These are phyloP conservation scores for Teratosphaeria pseudoeucalypti DNA, from an alignment of 2,329 filamentous ascomycete species.

Conservation along the genomic window DNA sequence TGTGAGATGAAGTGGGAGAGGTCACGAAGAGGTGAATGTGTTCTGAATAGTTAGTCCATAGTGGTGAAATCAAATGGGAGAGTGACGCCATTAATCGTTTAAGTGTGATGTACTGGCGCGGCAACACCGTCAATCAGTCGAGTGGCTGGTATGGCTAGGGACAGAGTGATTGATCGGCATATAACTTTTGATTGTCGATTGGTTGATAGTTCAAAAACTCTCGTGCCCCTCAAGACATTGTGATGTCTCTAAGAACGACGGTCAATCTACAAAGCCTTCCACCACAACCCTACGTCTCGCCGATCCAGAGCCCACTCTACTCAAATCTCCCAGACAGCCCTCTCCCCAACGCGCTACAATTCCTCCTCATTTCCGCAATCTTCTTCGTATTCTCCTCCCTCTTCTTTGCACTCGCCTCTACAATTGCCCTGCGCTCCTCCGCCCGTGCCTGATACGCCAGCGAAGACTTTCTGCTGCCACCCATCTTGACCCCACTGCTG, in stretches of 20 bases:
- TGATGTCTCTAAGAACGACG: not conserved
- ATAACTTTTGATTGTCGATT: no score
- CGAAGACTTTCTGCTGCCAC: constrained; percentile 48
- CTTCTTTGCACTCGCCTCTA: constrained; percentile 43
- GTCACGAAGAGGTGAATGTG: not conserved
- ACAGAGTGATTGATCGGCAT: no score
- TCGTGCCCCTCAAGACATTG: no score
- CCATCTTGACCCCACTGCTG: constrained; percentile 30
- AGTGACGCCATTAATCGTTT: no score
- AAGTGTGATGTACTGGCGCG: no score
- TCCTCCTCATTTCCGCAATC: constrained; percentile 32
- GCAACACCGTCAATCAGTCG: no score
- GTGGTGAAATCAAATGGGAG: not conserved
- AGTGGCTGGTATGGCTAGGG: no score
- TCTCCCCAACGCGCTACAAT: constrained; percentile 26
- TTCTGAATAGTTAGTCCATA: not conserved
- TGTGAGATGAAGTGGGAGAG: not conserved
- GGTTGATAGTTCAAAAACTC: no score
- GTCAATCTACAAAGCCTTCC: not conserved
- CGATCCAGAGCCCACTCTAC: not conserved
- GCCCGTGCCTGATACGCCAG: constrained; percentile 51
- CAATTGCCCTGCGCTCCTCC: constrained; percentile 41
- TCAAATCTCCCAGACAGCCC: constrained; percentile 9
- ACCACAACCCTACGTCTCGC: not conserved
- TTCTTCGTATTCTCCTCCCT: constrained; percentile 39